phyloP scores from a whole-genome alignment of 1,284 basidiomycete species.

The Cutaneotrichosporon sp. region DNA sequence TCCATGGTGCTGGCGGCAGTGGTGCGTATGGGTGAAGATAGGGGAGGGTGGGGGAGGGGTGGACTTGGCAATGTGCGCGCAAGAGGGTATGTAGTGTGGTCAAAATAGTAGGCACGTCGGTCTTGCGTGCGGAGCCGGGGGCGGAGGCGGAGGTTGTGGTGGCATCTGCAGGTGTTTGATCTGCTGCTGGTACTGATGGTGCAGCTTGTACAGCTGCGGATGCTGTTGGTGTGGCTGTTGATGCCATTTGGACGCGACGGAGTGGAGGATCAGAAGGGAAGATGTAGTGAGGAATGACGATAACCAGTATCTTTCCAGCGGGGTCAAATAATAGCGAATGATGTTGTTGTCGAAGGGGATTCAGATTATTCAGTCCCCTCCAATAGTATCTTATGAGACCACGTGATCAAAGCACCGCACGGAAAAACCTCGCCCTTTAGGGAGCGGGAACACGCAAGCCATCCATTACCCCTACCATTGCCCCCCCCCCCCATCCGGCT shows the following conservation, averaged over 20 bases:
- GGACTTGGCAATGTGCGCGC: conserved; percentile 16
- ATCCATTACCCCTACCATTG: too few species aligned
- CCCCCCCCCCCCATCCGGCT: too few species aligned
- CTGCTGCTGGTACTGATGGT: background rate
- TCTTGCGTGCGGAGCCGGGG: background rate
- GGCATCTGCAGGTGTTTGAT: background rate
- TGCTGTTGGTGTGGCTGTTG: background rate
- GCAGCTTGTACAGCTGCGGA: background rate
- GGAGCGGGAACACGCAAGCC: too few species aligned
- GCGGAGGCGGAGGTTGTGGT: background rate
- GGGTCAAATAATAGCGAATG: too few species aligned
- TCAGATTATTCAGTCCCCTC: too few species aligned
- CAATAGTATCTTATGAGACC: too few species aligned
- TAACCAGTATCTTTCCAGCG: too few species aligned
- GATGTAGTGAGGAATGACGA: too few species aligned
- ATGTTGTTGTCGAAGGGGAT: too few species aligned
- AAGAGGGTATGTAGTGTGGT: conserved; percentile 24
- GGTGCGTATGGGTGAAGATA: conserved; percentile 32
- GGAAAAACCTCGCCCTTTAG: too few species aligned
- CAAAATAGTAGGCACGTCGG: conserved; percentile 18
- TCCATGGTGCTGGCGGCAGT: conserved; percentile 9
- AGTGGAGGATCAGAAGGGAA: background rate
- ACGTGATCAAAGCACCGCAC: too few species aligned
- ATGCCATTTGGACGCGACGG: background rate
- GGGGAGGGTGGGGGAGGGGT: conserved; percentile 19